These are phyloP conservation scores for Excoecaria cochinchinensis DNA, from an alignment of 345 rosid genomes.

Conservation along the genomic window DNA sequence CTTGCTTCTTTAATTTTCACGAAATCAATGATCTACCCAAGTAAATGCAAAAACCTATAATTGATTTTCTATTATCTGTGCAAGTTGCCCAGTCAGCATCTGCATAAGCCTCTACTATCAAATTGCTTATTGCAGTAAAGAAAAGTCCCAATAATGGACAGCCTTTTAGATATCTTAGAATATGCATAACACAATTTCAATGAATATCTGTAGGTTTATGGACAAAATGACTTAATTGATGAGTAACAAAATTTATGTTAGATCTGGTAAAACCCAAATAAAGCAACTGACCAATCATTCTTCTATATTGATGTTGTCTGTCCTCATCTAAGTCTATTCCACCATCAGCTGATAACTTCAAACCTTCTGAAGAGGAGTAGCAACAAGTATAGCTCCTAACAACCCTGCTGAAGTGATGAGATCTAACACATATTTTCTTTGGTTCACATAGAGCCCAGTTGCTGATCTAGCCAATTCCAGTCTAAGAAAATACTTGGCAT, in stretches of 20 bases:
- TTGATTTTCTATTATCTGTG: background rate
- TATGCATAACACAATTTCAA: too few species aligned
- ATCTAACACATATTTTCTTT: background rate
- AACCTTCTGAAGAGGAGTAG: too few species aligned
- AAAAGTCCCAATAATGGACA: background rate
- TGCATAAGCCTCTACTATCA: background rate
- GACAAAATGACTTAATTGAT: background rate
- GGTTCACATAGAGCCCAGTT: background rate
- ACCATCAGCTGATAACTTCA: too few species aligned
- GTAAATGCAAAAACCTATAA: background rate
- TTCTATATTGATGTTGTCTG: background rate
- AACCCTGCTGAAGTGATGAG: background rate
- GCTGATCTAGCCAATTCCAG: background rate
- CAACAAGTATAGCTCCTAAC: background rate
- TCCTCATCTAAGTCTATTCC: too few species aligned
- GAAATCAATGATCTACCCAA: background rate
- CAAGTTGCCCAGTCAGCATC: background rate
- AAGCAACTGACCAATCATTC: background rate
- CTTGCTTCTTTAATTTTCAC: too few species aligned
- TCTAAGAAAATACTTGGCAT: background rate
- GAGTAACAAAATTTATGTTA: background rate
- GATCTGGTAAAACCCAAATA: background rate
- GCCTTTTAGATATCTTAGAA: background rate
- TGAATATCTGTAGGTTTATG: background rate
- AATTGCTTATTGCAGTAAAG: background rate